These are phyloP conservation scores for Coelastrella sp. DNA, from an alignment of 139 green algal genomes.

Conservation along the genomic window DNA sequence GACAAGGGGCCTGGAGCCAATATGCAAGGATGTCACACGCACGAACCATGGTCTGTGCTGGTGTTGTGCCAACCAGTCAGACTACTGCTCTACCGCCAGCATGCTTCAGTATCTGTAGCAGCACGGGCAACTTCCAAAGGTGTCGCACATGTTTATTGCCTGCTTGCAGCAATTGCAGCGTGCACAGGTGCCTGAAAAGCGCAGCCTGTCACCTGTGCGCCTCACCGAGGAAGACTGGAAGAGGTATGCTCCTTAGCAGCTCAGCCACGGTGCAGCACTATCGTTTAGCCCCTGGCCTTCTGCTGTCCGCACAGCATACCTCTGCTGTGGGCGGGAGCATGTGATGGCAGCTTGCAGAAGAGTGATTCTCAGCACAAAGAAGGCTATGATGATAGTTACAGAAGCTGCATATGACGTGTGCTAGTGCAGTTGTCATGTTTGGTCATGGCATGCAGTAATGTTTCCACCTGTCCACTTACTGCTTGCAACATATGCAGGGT, in stretches of 20 bases:
- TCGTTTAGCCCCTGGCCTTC: background rate
- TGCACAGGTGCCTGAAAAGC: background rate
- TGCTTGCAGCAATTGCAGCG: conserved; percentile 23
- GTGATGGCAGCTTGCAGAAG: too few relatives aligned
- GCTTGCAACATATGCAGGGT: background rate
- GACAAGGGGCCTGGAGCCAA: too few relatives aligned
- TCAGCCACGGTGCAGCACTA: background rate
- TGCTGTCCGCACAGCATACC: too few relatives aligned
- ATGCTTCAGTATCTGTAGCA: background rate
- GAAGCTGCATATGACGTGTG: background rate
- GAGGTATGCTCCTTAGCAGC: background rate
- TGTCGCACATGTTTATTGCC: background rate
- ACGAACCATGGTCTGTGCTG: too few relatives aligned
- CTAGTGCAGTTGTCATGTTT: background rate
- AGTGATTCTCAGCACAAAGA: too few relatives aligned
- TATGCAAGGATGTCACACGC: too few relatives aligned
- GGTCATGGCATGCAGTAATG: background rate
- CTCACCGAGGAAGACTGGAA: conserved; percentile 34
- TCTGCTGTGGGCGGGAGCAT: too few relatives aligned
- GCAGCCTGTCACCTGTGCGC: conserved; percentile 2
- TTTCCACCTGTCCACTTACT: background rate
- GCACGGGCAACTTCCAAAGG: background rate
- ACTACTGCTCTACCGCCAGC: background rate
- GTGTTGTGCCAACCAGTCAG: too few relatives aligned
- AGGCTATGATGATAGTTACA: too few relatives aligned